A percentile compares a stretch with the other conserved stretches of the same genome.
Evolutionary conservation across 2,329 filamentous ascomycete species (phyloP).

Genomic region (Dothistroma septosporum): DNA sequence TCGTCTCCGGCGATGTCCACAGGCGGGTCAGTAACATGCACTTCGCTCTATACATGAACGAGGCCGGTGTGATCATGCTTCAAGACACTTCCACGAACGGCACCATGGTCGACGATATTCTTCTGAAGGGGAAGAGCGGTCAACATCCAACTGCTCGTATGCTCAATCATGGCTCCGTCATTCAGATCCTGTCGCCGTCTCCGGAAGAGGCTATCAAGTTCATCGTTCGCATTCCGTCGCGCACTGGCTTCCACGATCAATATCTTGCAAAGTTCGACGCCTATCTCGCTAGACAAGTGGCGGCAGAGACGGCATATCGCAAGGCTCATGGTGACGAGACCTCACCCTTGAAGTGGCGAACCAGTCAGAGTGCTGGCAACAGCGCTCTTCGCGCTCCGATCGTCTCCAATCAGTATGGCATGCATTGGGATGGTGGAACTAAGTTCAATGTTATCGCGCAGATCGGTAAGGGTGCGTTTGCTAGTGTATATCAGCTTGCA

Average conservation of each 20-base stretch:
- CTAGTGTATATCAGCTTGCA: slow-evolving; percentile 85
- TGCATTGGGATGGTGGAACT: slow-evolving; percentile 77
- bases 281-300: slow-evolving; percentile 53
- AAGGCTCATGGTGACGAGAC: slow-evolving; percentile 8
- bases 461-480: slow-evolving; percentile 92
- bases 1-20: slow-evolving; percentile 61
- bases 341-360: not conserved
- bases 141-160: slow-evolving; percentile 52
- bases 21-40: slow-evolving; percentile 89
- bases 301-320: slow-evolving; percentile 7
- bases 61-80: slow-evolving; percentile 82
- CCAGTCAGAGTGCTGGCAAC: not conserved
- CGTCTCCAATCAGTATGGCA: slow-evolving; percentile 49
- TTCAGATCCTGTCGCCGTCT: slow-evolving; percentile 59
- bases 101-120: slow-evolving; percentile 72
- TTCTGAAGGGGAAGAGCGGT: slow-evolving; percentile 56
- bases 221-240: slow-evolving; percentile 74
- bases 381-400: slow-evolving; percentile 24
- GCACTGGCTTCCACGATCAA: slow-evolving; percentile 58
- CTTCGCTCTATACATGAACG: slow-evolving; percentile 87
- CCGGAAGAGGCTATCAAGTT: slow-evolving; percentile 67
- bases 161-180: slow-evolving; percentile 67
- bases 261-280: slow-evolving; percentile 66
- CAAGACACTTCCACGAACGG: slow-evolving; percentile 96
- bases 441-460: slow-evolving; percentile 78